Evolutionary conservation across 129 eudicot genomes (phyloP).

Genomic region (Oenanthe sinensis): DNA sequence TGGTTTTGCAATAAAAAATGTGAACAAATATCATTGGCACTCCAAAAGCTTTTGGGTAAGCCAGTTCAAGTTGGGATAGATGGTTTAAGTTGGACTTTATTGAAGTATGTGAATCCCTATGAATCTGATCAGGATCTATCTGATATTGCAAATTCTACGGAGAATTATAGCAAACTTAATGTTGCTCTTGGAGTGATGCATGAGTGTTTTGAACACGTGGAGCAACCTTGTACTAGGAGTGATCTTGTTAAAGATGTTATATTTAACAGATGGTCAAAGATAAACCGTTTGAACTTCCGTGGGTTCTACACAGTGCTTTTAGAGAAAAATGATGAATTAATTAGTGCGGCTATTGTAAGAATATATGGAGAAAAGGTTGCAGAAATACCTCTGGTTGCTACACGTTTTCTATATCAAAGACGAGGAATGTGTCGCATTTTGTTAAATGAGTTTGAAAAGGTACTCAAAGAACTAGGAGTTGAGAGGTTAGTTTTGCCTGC

Average conservation of each 20-base stretch:
- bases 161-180: slow-evolving; percentile 59
- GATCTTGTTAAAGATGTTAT: slow-evolving; percentile 85
- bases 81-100: slow-evolving; percentile 67
- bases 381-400: slow-evolving; percentile 82
- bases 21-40: slow-evolving; percentile 55
- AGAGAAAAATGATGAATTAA: slow-evolving; percentile 84
- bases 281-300: slow-evolving; percentile 67
- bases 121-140: slow-evolving; percentile 12
- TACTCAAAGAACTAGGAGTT: slow-evolving; percentile 63
- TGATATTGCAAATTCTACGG: slow-evolving; percentile 29
- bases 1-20: slow-evolving; percentile 72
- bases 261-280: slow-evolving; percentile 71
- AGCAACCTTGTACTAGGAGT: slow-evolving; percentile 62
- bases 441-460: slow-evolving; percentile 74
- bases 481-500: slow-evolving; percentile 87
- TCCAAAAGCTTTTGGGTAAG: slow-evolving; percentile 51
- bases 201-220: slow-evolving; percentile 85
- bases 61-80: slow-evolving; percentile 52
- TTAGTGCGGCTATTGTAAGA: slow-evolving; percentile 70
- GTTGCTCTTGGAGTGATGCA: slow-evolving; percentile 83
- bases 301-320: slow-evolving; percentile 79
- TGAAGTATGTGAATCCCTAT: slow-evolving; percentile 38
- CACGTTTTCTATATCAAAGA: slow-evolving; percentile 73
- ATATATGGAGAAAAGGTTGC: slow-evolving; percentile 81
- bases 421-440: slow-evolving; percentile 92